phyloP scores from a whole-genome alignment of 2,329 filamentous ascomycete genomes.

The Sporothrix pallida region DNA sequence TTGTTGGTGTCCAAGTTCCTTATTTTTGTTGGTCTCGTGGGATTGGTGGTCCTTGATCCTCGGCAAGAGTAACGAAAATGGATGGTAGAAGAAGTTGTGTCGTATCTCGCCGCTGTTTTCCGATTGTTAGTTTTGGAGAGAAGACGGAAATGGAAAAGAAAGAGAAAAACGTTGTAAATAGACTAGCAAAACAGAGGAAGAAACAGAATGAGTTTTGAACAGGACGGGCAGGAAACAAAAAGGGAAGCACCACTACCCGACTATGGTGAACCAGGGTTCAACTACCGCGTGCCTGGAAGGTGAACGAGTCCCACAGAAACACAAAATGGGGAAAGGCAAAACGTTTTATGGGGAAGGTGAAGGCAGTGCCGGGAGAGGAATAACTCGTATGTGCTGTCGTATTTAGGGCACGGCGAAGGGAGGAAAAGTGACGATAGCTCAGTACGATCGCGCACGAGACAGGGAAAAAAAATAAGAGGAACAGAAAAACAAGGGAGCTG shows the following conservation, averaged over 20 bases:
- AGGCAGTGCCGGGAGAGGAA: conserved; percentile 6
- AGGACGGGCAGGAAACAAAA: background rate
- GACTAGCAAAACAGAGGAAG: background rate
- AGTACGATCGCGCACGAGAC: background rate
- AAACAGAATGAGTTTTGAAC: background rate
- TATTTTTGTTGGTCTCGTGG: background rate
- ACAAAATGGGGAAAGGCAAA: background rate
- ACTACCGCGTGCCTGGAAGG: background rate
- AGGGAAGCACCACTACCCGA: background rate
- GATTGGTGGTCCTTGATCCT: background rate
- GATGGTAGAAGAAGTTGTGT: conserved; percentile 20
- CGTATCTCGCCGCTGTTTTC: conserved; percentile 1
- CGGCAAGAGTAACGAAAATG: background rate
- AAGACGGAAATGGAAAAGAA: background rate
- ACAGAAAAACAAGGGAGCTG: background rate
- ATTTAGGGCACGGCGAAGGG: conserved; percentile 14
- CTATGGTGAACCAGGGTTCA: background rate
- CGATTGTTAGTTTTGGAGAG: background rate
- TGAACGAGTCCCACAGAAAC: background rate
- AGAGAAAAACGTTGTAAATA: background rate
- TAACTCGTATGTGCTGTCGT: too few relatives aligned
- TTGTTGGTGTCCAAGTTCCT: background rate
- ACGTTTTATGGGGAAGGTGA: conserved; percentile 1
- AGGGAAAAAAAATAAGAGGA: background rate
- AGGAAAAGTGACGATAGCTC: background rate